Percentiles rank a stretch among this genome's conserved stretches.
These are phyloP conservation scores for Xylona heveae DNA, from an alignment of 495 filamentous ascomycete genomes.

Conservation along the genomic window DNA sequence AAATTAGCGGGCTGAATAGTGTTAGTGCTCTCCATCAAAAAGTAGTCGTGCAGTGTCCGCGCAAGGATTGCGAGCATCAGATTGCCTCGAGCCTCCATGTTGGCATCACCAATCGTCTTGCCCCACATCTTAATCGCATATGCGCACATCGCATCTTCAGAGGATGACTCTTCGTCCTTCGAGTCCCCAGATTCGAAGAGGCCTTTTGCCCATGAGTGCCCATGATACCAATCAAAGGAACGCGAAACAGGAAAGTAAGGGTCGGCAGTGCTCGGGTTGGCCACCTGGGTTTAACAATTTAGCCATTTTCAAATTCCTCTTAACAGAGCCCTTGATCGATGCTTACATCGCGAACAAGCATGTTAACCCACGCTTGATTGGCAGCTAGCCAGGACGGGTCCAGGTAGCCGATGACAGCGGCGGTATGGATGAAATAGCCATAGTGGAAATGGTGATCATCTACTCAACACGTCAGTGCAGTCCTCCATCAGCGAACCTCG, in stretches of 20 bases:
- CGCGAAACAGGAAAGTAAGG: slow-evolving; percentile 69
- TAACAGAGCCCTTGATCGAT: neutral
- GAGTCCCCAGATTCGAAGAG: slow-evolving; percentile 81
- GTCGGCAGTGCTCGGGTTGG: slow-evolving; percentile 55
- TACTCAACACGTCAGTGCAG: neutral
- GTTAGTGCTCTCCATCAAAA: slow-evolving; percentile 51
- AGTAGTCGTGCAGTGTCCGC: slow-evolving; percentile 55
- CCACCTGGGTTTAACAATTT: slow-evolving; percentile 18
- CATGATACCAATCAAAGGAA: slow-evolving; percentile 82
- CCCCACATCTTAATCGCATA: slow-evolving; percentile 96
- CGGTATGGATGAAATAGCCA: slow-evolving; percentile 76
- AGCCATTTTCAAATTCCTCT: neutral
- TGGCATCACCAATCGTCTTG: slow-evolving; percentile 42
- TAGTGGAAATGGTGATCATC: slow-evolving; percentile 93
- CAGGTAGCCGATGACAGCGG: slow-evolving; percentile 63
- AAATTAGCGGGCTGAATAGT: slow-evolving; percentile 57
- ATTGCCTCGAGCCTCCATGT: slow-evolving; percentile 73
- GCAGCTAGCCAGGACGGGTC: slow-evolving; percentile 52
- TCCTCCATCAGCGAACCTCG: neutral
- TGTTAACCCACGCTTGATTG: slow-evolving; percentile 67
- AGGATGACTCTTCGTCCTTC: slow-evolving; percentile 81
- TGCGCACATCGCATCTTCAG: slow-evolving; percentile 73
- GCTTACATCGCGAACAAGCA: slow-evolving; percentile 41
- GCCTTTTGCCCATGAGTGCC: slow-evolving; percentile 91
- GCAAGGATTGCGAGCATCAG: slow-evolving; percentile 61